These are phyloP conservation scores for Phytophthora syringae DNA, from an alignment of 352 stramenopile species.

Conservation along the genomic window DNA sequence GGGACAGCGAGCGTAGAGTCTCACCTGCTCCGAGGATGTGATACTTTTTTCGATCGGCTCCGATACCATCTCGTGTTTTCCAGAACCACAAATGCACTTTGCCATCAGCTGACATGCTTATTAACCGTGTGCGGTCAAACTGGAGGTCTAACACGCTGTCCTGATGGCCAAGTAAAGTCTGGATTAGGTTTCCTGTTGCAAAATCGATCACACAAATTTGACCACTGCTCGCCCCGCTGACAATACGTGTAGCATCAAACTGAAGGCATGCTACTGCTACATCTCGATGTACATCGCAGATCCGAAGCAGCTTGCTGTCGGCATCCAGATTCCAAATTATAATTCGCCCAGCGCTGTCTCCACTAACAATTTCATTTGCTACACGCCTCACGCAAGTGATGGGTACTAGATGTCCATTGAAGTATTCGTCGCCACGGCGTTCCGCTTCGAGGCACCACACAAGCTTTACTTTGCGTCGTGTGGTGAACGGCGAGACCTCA, in stretches of 20 bases:
- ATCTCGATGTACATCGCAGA: slow-evolving; percentile 62
- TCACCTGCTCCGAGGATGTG: slow-evolving; percentile 76
- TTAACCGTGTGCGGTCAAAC: slow-evolving; percentile 69
- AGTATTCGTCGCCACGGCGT: slow-evolving; percentile 43
- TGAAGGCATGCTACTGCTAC: slow-evolving; percentile 67
- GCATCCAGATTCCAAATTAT: slow-evolving; percentile 80
- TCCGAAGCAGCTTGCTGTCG: slow-evolving; percentile 61
- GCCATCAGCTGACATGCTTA: slow-evolving; percentile 72
- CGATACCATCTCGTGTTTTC: slow-evolving; percentile 55
- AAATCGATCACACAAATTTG: slow-evolving; percentile 80
- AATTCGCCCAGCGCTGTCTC: slow-evolving; percentile 61
- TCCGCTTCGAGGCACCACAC: slow-evolving; percentile 51
- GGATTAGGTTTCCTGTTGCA: slow-evolving; percentile 66
- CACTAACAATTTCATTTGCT: slow-evolving; percentile 79
- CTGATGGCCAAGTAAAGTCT: slow-evolving; percentile 65
- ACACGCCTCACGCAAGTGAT: slow-evolving; percentile 64
- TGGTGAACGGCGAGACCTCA: slow-evolving; percentile 20
- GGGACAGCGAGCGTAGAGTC: slow-evolving; percentile 71
- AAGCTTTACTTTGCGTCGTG: slow-evolving; percentile 43
- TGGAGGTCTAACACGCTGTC: slow-evolving; percentile 66
- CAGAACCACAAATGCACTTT: slow-evolving; percentile 73
- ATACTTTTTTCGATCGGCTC: slow-evolving; percentile 63
- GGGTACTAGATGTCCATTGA: slow-evolving; percentile 60
- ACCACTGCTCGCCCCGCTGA: slow-evolving; percentile 59
- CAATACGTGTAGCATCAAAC: slow-evolving; percentile 79